Evolutionary conservation across 768 basidiomycete species (phyloP), one percentile per base, ranked within the genome.

Genomic region (Pleurotus citrinopileatus): DNA sequence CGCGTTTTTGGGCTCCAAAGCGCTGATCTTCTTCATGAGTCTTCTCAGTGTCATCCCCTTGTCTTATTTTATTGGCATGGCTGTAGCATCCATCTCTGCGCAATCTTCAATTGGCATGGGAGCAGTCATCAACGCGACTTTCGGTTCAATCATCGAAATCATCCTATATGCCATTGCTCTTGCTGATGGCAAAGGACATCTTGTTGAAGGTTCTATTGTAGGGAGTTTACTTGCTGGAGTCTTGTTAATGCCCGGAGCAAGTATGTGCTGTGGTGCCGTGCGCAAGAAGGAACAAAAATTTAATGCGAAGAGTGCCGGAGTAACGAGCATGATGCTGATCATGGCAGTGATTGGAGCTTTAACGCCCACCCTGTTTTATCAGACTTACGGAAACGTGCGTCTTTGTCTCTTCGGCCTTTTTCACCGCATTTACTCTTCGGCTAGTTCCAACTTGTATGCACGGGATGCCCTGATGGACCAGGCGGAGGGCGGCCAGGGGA

Each of bases 51-150:
- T 99, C 63, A 98, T 99, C 59, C 97, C 97, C 0, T 78, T 99
- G 17, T 94, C 91, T 6, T 99, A 99, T 76, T 99, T 99, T 74
- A 98, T 99, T 64, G 97, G 97, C 15, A 98, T 98, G 97, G 97
- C 97, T 6, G 97, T 99, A 56, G 97, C 97, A 2, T 94, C 91
- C 40, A 98, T 99, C 63, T 93, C 90, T n/a, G 97, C 97, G 0
- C 97, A 98, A 65, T 95, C 93, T 0, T 94, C 91, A 1, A 99
- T 99, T 57, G 97, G 97, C 4, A 97, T 98, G 94, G 97, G 97
- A 59, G 97, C 97, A 2, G 96, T 98, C 61, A 98, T 99, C 77
- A 99, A 99, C 67, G 97, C 97, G 1, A 94, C 94, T 1, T 99
- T 99, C 63, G 97, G 97, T 67, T 94, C 91, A n/a, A 85, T 98